Conservation (phyloP, 345 rosid species). For the Aquilaria sinensis region DNA sequence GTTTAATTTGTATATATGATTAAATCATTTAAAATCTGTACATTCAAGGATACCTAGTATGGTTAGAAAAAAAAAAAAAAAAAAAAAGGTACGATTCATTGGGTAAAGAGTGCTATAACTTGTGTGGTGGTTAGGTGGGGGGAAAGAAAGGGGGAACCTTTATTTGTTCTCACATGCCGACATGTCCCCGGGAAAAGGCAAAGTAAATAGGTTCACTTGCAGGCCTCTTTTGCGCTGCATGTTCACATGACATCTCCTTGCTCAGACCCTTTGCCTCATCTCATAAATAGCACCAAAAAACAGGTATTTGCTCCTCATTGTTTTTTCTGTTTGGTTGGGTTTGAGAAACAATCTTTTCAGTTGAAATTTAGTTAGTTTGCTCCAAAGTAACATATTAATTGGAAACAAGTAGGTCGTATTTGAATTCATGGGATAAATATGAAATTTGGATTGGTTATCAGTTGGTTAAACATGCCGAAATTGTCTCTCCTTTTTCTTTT, state of each 20-base stretch:
- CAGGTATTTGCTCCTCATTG: neutral
- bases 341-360: no score
- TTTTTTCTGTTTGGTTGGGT: neutral
- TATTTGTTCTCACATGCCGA: constrained; percentile 27
- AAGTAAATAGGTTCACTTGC: neutral
- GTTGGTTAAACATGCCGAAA: no score
- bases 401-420: no score
- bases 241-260: neutral
- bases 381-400: no score
- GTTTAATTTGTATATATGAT: no score
- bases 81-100: neutral
- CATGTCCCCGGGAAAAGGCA: constrained; percentile 3
- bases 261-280: neutral
- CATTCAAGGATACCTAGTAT: no score
- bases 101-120: constrained; percentile 14
- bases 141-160: neutral
- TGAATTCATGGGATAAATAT: no score
- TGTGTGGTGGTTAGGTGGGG: constrained; percentile 10
- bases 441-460: no score
- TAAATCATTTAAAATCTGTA: no score
- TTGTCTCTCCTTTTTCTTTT: no score
- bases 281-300: neutral
- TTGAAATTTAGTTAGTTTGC: no score
- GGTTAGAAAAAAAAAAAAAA: no score
- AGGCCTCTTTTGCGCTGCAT: neutral